These are phyloP conservation scores for Cryptococcus sp. DNA, from an alignment of 1,284 basidiomycete genomes.

Conservation along the genomic window DNA sequence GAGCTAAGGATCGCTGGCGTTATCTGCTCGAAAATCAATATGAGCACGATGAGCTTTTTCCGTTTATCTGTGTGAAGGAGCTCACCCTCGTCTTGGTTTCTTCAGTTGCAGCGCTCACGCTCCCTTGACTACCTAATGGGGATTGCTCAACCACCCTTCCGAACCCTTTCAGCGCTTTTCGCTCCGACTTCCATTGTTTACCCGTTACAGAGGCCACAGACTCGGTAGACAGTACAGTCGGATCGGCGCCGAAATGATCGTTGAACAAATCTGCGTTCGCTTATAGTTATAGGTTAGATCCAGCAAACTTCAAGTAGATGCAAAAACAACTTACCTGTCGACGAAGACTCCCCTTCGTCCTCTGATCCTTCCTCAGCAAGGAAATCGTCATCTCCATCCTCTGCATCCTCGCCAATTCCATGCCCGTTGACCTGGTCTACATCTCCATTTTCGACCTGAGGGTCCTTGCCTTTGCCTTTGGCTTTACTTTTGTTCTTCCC, in stretches of 20 bases:
- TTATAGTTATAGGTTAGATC: not conserved
- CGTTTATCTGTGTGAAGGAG: not conserved
- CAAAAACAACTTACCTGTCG: slow-evolving; percentile 8
- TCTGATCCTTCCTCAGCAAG: slow-evolving; percentile 23
- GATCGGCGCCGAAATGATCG: slow-evolving; percentile 46
- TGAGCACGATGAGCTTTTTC: not conserved
- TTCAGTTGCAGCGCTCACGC: slow-evolving; percentile 46
- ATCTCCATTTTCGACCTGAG: slow-evolving; percentile 13
- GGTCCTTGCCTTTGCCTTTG: slow-evolving; percentile 19
- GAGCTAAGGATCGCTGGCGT: slow-evolving; percentile 62
- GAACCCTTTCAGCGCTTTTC: slow-evolving; percentile 48
- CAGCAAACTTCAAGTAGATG: not conserved
- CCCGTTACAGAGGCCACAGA: slow-evolving; percentile 29
- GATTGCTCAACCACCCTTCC: slow-evolving; percentile 61
- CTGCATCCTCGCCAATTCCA: slow-evolving; percentile 16
- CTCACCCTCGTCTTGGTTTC: slow-evolving; percentile 44
- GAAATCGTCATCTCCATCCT: slow-evolving; percentile 11
- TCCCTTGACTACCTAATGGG: slow-evolving; percentile 34
- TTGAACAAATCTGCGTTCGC: slow-evolving; percentile 48
- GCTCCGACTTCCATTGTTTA: slow-evolving; percentile 36
- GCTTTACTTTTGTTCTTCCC: slow-evolving; percentile 15
- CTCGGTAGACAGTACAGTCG: slow-evolving; percentile 33
- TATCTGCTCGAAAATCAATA: slow-evolving; percentile 56
- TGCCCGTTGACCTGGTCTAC: slow-evolving; percentile 15
- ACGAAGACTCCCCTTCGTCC: slow-evolving; percentile 24